Evolutionary conservation across 495 filamentous ascomycete species (phyloP).

Genomic region (Lepidopterella palustris): DNA sequence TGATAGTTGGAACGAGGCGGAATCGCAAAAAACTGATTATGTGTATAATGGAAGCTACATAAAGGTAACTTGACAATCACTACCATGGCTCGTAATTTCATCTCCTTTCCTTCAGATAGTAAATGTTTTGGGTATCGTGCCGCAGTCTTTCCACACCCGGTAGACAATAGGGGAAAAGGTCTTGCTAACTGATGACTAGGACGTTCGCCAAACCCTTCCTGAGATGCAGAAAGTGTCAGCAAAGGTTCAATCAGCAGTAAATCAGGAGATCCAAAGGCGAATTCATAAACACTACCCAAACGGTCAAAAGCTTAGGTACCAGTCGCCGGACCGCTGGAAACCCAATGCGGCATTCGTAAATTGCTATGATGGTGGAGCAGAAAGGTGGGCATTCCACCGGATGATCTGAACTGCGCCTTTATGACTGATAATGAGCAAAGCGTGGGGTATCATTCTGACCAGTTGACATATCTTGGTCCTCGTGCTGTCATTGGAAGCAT

Average conservation of each 20-base stretch:
- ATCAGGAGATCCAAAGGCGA: slow-evolving; percentile 59
- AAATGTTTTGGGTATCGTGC: neutral
- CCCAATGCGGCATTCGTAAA: slow-evolving; percentile 93
- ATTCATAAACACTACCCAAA: slow-evolving; percentile 56
- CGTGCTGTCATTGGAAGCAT: slow-evolving; percentile 81
- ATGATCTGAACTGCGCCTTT: neutral
- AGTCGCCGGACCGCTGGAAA: slow-evolving; percentile 64
- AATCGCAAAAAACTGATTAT: slow-evolving; percentile 67
- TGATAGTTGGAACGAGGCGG: slow-evolving; percentile 52
- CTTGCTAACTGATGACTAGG: slow-evolving; percentile 36
- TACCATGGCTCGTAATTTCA: neutral
- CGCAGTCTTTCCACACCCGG: neutral
- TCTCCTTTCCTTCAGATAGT: neutral
- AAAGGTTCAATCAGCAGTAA: slow-evolving; percentile 66
- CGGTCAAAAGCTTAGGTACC: slow-evolving; percentile 68
- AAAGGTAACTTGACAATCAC: slow-evolving; percentile 37
- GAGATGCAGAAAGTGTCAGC: slow-evolving; percentile 58
- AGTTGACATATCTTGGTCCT: slow-evolving; percentile 88
- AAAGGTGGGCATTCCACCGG: slow-evolving; percentile 40
- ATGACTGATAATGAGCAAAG: slow-evolving; percentile 9
- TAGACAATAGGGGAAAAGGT: neutral
- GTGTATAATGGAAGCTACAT: slow-evolving; percentile 72
- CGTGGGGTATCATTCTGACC: slow-evolving; percentile 88
- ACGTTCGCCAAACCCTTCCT: slow-evolving; percentile 68
- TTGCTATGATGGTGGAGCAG: slow-evolving; percentile 70